A percentile compares a stretch with the other conserved stretches of the same genome.
Evolutionary conservation across 108 stramenopile species (phyloP).

Genomic region (Epithemia pelagica): DNA sequence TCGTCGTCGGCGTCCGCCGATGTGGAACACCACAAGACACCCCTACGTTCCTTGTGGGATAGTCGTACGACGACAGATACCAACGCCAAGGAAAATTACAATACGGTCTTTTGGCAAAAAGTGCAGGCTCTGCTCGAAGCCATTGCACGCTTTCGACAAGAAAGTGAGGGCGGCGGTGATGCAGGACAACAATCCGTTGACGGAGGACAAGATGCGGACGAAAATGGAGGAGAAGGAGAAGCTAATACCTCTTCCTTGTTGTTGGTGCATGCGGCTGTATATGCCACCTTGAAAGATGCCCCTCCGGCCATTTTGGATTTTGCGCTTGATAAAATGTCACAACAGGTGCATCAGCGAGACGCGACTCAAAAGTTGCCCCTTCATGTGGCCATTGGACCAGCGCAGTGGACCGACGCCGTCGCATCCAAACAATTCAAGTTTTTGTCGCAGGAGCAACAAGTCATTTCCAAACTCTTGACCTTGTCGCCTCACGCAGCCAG

Average conservation of each 20-base stretch:
- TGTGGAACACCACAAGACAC: not conserved
- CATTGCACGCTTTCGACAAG: slow-evolving; percentile 19
- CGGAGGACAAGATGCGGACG: not conserved
- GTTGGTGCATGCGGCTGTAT: slow-evolving; percentile 29
- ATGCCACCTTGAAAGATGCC: slow-evolving; percentile 15
- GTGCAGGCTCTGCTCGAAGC: slow-evolving; percentile 19
- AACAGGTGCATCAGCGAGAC: not conserved
- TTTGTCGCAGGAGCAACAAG: slow-evolving; percentile 11
- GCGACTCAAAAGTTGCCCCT: not conserved
- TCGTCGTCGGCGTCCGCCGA: not conserved
- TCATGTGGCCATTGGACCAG: slow-evolving; percentile 2
- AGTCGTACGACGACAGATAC: not conserved
- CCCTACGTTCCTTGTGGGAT: not conserved
- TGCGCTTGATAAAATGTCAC: not conserved
- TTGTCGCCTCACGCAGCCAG: slow-evolving; percentile 1
- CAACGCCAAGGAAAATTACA: not conserved
- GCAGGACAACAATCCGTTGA: not conserved
- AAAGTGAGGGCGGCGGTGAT: not conserved
- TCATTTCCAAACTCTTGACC: slow-evolving; percentile 17
- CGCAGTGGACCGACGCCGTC: slow-evolving; percentile 4
- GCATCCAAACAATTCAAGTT: not conserved
- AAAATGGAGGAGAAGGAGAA: not conserved
- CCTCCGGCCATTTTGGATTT: slow-evolving; percentile 6
- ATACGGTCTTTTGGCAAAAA: slow-evolving; percentile 23
- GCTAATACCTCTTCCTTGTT: slow-evolving; percentile 5